Evolutionary conservation across 2,329 filamentous ascomycete species (phyloP), one percentile per base, ranked within the genome.

Genomic region (Thermothelomyces thermophilus): DNA sequence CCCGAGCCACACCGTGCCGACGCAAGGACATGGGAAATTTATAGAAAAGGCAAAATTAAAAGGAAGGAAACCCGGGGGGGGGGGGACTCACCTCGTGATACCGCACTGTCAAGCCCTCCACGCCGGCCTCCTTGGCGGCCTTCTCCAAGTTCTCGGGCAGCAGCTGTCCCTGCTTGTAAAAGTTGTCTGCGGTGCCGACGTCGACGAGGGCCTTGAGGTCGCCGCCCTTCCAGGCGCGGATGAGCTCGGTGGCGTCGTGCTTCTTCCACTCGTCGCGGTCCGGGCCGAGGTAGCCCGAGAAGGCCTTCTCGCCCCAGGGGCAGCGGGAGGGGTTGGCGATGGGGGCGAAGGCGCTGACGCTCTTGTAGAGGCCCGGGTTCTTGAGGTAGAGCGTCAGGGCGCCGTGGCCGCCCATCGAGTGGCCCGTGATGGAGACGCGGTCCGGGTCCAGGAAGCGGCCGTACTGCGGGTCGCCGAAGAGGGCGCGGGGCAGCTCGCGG

Each of bases 321-420:
- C 87, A 94, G 59, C 84, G 81, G 54, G 76, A 75, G 1, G 91
- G 93, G 73, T 97, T 97, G 44, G 83, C 70, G 62, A 97, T 94
- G 17, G 91, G 91, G 42, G 93, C 87, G 64, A 94, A 95, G 1
- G 91, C 91, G 55, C 85, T 90, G 50, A 93, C 89, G 57, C 83
- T 88, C 73, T 84, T 86, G 76, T 95, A 98, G 73, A 80, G 82
- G 56, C 87, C 89, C 0, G 93, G 90, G 70, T 97, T 86, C 73
- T 88, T 91, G 46, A 98, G 77, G 74, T 87, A 97, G 60, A 97
- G 72, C 40, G 90, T 95, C 60, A 98, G 74, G 39, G 93, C 93
- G 56, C 93, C 93, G 69, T 98, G 93, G 0, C 93, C 93, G 58
- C 93, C 93, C 93, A 98, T 98, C 62, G 84, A 90, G 73, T 98